Evolutionary conservation across 2,329 filamentous ascomycete genomes (phyloP).

Genomic region (Penicillium sp.): DNA sequence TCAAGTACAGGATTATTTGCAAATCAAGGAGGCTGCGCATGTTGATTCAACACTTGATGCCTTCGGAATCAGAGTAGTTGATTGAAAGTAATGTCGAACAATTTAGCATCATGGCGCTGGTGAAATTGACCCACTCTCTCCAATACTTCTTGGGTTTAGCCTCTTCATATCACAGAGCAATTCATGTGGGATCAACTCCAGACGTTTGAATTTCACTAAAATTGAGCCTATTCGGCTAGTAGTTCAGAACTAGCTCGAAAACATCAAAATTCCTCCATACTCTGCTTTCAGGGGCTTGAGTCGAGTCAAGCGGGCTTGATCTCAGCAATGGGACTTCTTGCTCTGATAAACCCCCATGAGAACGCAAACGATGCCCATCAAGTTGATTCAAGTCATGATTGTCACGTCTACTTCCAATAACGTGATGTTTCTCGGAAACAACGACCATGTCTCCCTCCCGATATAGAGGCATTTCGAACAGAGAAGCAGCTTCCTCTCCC

Average conservation of each 20-base stretch:
- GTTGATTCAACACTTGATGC: too few relatives aligned
- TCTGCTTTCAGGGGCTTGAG: constrained; percentile 23
- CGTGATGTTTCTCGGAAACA: constrained; percentile 34
- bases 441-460: constrained; percentile 44
- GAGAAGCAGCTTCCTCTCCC: constrained; percentile 32
- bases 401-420: constrained; percentile 33
- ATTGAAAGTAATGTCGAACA: too few relatives aligned
- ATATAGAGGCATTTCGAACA: constrained; percentile 42
- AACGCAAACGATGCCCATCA: constrained; percentile 29
- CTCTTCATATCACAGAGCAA: too few relatives aligned
- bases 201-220: background rate
- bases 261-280: constrained; percentile 17
- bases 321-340: constrained; percentile 6
- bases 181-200: too few relatives aligned
- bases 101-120: too few relatives aligned
- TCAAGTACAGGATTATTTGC: too few relatives aligned
- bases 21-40: too few relatives aligned
- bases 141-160: too few relatives aligned
- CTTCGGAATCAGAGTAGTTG: too few relatives aligned
- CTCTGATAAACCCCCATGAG: constrained; percentile 32
- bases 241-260: constrained; percentile 7
- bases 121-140: too few relatives aligned
- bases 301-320: constrained; percentile 2
- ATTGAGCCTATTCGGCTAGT: background rate
- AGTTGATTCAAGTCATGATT: constrained; percentile 14